Percentiles rank a stretch among this genome's conserved stretches.
These are phyloP conservation scores for Entomortierella chlamydospora DNA, from an alignment of 192 early-diverging fungal genomes.

Conservation along the genomic window DNA sequence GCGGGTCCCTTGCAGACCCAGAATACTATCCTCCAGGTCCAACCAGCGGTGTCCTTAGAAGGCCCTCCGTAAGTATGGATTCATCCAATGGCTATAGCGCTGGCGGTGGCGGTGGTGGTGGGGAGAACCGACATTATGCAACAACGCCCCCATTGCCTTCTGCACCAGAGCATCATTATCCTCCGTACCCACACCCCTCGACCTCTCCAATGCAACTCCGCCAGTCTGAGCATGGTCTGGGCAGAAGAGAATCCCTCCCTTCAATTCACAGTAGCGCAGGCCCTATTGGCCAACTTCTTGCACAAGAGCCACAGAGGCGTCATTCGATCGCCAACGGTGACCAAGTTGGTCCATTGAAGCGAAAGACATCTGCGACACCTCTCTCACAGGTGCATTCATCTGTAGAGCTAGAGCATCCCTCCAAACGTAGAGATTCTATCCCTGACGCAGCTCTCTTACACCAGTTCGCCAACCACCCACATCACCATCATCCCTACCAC, in stretches of 20 bases:
- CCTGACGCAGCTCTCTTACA: constrained; percentile 29
- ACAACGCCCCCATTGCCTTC: constrained; percentile 21
- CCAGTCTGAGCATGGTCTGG: constrained; percentile 42
- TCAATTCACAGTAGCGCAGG: constrained; percentile 53
- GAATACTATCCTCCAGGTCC: constrained; percentile 12
- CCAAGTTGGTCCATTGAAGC: constrained; percentile 32
- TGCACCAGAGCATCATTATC: constrained; percentile 22
- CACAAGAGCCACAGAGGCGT: constrained; percentile 49
- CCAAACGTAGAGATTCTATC: constrained; percentile 52
- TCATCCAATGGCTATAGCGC: neutral
- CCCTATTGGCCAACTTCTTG: constrained; percentile 45
- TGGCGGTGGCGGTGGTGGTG: neutral
- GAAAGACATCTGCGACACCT: constrained; percentile 49
- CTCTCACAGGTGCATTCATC: constrained; percentile 50
- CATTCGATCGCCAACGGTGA: constrained; percentile 52
- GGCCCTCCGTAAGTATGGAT: constrained; percentile 20
- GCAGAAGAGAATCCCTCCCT: constrained; percentile 44
- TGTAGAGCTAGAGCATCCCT: constrained; percentile 24
- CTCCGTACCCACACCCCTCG: constrained; percentile 32
- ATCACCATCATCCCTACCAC: constrained; percentile 30
- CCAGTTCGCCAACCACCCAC: constrained; percentile 1
- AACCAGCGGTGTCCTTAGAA: constrained; percentile 6
- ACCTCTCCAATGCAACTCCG: constrained; percentile 54
- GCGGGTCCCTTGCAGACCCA: constrained; percentile 39
- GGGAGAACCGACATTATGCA: constrained; percentile 9